These are phyloP conservation scores for Phyllosticta paracitricarpa DNA, from an alignment of 2,329 filamentous ascomycete species.

Conservation along the genomic window DNA sequence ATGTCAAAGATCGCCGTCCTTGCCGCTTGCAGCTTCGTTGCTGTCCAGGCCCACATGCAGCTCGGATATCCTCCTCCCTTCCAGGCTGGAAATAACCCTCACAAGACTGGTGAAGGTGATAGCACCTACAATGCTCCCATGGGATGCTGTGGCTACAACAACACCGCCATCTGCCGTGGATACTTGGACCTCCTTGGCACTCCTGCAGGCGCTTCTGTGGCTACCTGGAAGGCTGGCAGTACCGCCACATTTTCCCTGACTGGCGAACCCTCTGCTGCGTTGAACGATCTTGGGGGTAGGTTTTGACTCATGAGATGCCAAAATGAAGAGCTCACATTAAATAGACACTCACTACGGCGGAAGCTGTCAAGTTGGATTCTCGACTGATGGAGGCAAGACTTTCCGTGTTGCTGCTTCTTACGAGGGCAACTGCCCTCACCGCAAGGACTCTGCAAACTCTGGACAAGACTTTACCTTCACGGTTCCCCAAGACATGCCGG, in stretches of 20 bases:
- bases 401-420: constrained; percentile 37
- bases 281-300: constrained; percentile 3
- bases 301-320: background rate
- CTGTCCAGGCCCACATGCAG: constrained; percentile 10
- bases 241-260: constrained; percentile 5
- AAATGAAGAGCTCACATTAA: background rate
- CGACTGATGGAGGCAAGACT: constrained; percentile 32
- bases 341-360: constrained; percentile 37
- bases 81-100: constrained; percentile 8
- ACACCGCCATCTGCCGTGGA: constrained; percentile 5
- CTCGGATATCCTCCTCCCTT: constrained; percentile 6
- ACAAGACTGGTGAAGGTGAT: constrained; percentile 1
- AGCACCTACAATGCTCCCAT: constrained; percentile 5
- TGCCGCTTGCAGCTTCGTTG: background rate
- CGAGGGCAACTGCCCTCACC: constrained; percentile 39
- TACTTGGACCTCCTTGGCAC: constrained; percentile 8
- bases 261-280: background rate
- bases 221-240: constrained; percentile 5
- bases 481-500: constrained; percentile 33
- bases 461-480: constrained; percentile 37
- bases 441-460: constrained; percentile 24
- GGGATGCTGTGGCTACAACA: constrained; percentile 6
- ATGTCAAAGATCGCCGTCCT: background rate
- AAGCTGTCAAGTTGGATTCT: constrained; percentile 38
- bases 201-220: constrained; percentile 6